These are phyloP conservation scores for Ulmus americana DNA, from an alignment of 331 rosid genomes.

Conservation along the genomic window DNA sequence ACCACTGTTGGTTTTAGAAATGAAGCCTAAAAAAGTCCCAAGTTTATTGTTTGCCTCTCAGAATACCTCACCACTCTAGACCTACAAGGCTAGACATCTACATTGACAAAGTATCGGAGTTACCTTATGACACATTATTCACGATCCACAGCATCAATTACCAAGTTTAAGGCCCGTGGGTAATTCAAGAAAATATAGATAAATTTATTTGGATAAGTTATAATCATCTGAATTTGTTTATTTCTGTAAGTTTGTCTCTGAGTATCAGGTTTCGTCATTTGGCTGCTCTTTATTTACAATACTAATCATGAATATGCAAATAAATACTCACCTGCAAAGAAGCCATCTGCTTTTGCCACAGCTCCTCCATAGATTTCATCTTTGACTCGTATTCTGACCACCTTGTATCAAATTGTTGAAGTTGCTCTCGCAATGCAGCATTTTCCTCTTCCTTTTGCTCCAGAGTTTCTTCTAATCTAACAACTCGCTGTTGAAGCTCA, in stretches of 20 bases:
- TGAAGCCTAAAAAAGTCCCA: background rate
- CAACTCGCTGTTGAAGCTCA: constrained; percentile 66
- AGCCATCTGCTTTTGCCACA: constrained; percentile 89
- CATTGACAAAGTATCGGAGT: background rate
- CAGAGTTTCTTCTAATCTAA: constrained; percentile 64
- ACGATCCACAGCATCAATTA: background rate
- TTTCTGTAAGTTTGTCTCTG: background rate
- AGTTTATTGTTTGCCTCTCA: background rate
- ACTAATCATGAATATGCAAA: constrained; percentile 9
- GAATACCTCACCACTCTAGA: background rate
- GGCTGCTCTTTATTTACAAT: background rate
- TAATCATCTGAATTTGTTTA: background rate
- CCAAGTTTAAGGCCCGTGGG: background rate
- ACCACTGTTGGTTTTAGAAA: background rate
- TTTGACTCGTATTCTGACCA: constrained; percentile 82
- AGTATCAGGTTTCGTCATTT: background rate
- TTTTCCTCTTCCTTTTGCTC: constrained; percentile 89
- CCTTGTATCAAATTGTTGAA: constrained; percentile 58
- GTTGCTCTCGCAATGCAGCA: constrained; percentile 62
- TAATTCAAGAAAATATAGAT: background rate
- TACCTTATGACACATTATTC: background rate
- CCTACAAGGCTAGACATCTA: background rate
- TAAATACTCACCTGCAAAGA: constrained; percentile 81
- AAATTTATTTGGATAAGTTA: too few species aligned
- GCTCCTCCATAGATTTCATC: constrained; percentile 94